Evolutionary conservation across 176 grass and related monocot genomes (phyloP), one percentile per base, ranked within the genome.

Genomic region (Musa beccarii): DNA sequence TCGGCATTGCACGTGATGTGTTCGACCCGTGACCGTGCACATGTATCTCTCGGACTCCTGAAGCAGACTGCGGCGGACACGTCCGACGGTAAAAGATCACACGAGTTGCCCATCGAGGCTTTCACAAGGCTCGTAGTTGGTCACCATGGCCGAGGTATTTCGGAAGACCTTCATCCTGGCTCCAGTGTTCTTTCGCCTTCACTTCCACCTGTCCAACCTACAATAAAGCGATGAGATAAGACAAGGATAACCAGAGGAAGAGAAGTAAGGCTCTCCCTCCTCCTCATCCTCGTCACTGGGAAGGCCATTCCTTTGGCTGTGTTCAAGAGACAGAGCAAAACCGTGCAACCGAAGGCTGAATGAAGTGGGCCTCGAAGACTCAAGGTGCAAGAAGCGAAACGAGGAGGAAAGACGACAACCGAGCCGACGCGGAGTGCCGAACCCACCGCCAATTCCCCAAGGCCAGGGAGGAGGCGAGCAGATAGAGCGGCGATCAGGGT

Each of bases 161-260:
- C 78, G 93, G 81, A 78, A 91, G 88, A 1, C 83, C 84, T 66
- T 93, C 94, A 74, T 93, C 88, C 75, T 98, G 84, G 62, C 90
- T 81, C 94, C 94, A 98, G 51, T 91, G 93, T 55, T 93, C 90
- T 79, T 91, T 98, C 43, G 93, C 88, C 79, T 91, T 98, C 2
- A 98, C 88, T 56, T 89, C 80, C 55, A 93, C 71, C 94, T 98
- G 94, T 13, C 7, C 73, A 76, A 53, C 9, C 20, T 12, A 59
- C 29, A 75, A 55, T 12, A 75, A 43, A 57, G 15, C 28, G 53
- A 22, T 84, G 5, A 82, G 71, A 69, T 70, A 51, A 54, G 12
- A 17, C 34, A 74, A 28, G 72, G 53, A 25, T 72, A 72, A 6
- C 69, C 9, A 43, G 34, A 43, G 19, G 69, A 72, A 11, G 50